Percentiles rank a stretch among this genome's conserved stretches.
Evolutionary conservation across 352 stramenopile species (phyloP).

Genomic region (Phytophthora aleatoria): DNA sequence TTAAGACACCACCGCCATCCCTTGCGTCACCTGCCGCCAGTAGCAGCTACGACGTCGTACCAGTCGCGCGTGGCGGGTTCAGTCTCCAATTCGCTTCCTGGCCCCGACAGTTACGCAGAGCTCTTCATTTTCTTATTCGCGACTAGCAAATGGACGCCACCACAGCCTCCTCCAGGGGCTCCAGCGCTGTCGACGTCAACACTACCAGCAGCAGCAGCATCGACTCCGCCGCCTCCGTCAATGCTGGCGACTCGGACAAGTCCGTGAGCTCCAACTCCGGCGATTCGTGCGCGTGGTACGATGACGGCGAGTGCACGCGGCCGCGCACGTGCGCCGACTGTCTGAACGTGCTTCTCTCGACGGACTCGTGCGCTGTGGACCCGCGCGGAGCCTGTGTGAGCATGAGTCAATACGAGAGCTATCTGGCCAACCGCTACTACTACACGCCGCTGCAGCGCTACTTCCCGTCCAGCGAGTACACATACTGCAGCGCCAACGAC

Average conservation of each 20-base stretch:
- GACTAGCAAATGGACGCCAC: constrained; percentile 13
- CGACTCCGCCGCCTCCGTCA: not conserved
- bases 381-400: constrained; percentile 45
- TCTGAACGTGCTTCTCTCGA: constrained; percentile 33
- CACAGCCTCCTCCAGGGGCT: not conserved
- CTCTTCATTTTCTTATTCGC: constrained; percentile 15
- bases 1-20: constrained; percentile 7
- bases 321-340: constrained; percentile 38
- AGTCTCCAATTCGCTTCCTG: constrained; percentile 7
- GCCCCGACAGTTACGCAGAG: constrained; percentile 10
- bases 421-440: constrained; percentile 45
- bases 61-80: not conserved
- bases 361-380: constrained; percentile 38
- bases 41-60: not conserved
- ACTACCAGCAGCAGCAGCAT: not conserved
- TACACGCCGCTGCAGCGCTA: constrained; percentile 53
- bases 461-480: constrained; percentile 44
- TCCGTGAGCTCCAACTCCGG: constrained; percentile 26
- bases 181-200: constrained; percentile 8
- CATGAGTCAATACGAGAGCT: constrained; percentile 36
- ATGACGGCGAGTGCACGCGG: constrained; percentile 22
- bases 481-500: constrained; percentile 47
- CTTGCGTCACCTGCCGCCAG: not conserved
- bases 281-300: constrained; percentile 48
- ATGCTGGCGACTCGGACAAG: constrained; percentile 12